phyloP scores from a whole-genome alignment of 306 rosid species.

The Cucurbita moschata region DNA sequence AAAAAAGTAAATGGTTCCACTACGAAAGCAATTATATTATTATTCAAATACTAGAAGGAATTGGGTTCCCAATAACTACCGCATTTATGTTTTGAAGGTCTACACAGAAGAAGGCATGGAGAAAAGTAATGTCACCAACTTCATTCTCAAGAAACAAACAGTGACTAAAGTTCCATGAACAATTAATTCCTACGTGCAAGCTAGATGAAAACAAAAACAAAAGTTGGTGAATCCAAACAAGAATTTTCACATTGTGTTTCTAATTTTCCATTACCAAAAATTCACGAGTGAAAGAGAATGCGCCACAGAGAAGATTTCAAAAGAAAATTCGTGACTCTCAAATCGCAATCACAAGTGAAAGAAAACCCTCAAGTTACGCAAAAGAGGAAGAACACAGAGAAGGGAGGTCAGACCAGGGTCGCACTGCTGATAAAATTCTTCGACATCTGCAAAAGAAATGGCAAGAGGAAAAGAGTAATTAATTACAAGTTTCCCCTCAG shows the following conservation, averaged over 20 bases:
- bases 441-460: slow-evolving; percentile 29
- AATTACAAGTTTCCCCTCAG: neutral
- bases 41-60: neutral
- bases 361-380: neutral
- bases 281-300: neutral
- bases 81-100: neutral
- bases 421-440: slow-evolving; percentile 40
- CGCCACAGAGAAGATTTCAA: neutral
- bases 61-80: neutral
- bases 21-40: neutral
- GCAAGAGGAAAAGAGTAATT: neutral
- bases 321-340: neutral
- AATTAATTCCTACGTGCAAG: neutral
- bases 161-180: neutral
- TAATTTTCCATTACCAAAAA: neutral
- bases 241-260: neutral
- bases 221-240: neutral
- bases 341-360: neutral
- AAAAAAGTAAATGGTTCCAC: neutral
- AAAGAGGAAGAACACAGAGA: neutral
- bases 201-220: neutral
- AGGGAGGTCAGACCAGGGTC: slow-evolving; percentile 51
- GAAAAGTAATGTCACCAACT: neutral
- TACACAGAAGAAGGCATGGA: neutral
- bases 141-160: neutral